These are phyloP conservation scores for Craspedostauros australis DNA, from an alignment of 108 stramenopile genomes.

Conservation along the genomic window DNA sequence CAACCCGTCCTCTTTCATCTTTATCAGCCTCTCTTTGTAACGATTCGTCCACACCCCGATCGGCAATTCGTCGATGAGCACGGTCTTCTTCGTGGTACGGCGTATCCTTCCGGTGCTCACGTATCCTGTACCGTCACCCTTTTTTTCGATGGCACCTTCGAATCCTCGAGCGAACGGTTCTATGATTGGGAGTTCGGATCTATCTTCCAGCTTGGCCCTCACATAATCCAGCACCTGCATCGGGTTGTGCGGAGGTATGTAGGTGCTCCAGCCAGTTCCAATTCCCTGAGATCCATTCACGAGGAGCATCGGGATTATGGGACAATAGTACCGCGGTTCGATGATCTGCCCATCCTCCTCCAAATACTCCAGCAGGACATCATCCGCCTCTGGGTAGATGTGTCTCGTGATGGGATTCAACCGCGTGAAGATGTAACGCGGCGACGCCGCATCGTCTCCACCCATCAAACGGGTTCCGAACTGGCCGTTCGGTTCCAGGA, in stretches of 20 bases:
- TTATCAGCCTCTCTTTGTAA: constrained; percentile 67
- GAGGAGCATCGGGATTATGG: constrained; percentile 80
- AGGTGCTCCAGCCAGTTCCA: constrained; percentile 93
- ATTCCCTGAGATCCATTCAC: constrained; percentile 92
- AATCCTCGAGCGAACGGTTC: constrained; percentile 65
- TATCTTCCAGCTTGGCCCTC: constrained; percentile 48
- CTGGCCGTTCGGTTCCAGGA: constrained; percentile 84
- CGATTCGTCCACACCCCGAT: constrained; percentile 80
- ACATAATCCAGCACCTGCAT: constrained; percentile 75
- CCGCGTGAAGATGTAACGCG: constrained; percentile 89
- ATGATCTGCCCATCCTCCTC: constrained; percentile 86
- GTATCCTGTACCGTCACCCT: constrained; percentile 29
- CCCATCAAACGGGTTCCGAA: constrained; percentile 88
- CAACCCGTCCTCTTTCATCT: constrained; percentile 48
- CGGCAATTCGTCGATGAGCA: constrained; percentile 84
- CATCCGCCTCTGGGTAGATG: constrained; percentile 84
- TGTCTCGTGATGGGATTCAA: constrained; percentile 67
- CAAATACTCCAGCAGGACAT: constrained; percentile 59
- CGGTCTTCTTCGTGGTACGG: constrained; percentile 26
- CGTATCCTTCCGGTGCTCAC: constrained; percentile 44
- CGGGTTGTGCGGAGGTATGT: constrained; percentile 83
- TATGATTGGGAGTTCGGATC: constrained; percentile 29
- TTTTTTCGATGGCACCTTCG: constrained; percentile 46
- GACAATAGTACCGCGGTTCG: constrained; percentile 81
- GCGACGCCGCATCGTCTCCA: constrained; percentile 87